Evolutionary conservation across 441 rosid genomes (phyloP).

Genomic region (Populus hybrid): DNA sequence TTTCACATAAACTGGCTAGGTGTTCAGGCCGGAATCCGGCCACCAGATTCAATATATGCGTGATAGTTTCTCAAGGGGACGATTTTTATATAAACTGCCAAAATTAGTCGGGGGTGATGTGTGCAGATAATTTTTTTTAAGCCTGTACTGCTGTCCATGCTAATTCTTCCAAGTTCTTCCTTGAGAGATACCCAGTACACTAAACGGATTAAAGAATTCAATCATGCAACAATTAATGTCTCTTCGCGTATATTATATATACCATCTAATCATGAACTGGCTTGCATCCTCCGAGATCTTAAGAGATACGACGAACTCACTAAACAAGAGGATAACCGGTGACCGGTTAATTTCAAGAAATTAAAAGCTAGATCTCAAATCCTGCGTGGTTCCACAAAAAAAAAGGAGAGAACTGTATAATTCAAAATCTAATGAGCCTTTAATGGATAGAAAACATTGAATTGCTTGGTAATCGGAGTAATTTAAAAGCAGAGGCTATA

Average conservation of each 20-base stretch:
- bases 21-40: neutral
- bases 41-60: neutral
- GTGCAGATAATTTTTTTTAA: too few species aligned
- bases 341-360: neutral
- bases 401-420: neutral
- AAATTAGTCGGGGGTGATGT: too few species aligned
- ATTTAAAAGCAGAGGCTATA: neutral
- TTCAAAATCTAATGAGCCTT: too few species aligned
- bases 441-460: neutral
- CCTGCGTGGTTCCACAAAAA: neutral
- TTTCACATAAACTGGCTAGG: neutral
- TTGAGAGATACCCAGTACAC: too few species aligned
- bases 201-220: neutral
- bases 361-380: neutral
- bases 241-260: neutral
- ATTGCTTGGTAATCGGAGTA: neutral
- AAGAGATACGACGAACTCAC: neutral
- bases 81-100: too few species aligned
- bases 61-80: too few species aligned
- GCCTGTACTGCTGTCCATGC: too few species aligned
- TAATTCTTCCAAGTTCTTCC: too few species aligned
- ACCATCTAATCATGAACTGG: neutral
- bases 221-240: neutral
- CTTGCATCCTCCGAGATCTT: too few species aligned
- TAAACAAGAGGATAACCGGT: neutral